Base-by-base conservation (phyloP, 169 alveolate species). In the Theileria parva region DNA sequence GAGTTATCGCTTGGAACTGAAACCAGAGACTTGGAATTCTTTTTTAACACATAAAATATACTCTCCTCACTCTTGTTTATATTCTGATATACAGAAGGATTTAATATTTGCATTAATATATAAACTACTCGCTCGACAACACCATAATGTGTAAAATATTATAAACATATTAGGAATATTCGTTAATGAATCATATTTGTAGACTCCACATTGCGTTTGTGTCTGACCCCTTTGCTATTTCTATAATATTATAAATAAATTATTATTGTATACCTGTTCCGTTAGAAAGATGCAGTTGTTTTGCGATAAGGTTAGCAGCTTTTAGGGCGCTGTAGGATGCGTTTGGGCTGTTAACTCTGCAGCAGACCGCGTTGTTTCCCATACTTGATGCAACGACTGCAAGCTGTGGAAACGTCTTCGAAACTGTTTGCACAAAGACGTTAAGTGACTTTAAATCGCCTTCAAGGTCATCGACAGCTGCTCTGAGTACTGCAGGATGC, bases 181-280 rank as follows among this genome's bases (percentile, higher is more conserved):
- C 7, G 4, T 21, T 21, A 55, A 55, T 11, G 3, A 21, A 48
- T 55, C 12, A 55, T 21, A 55, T 55, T 55, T 74, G 74, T 37
- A 74, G 50, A 61, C 65, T 81, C 88, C 88, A 81, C 64, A 77
- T 68, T n/a, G 88, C 83, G 39, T 76, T 81, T 21, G 88, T 81
- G 3, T 34, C 64, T 21, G 88, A 74, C 5, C 88, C 88, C 15
- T 77, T 21, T 2, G 88, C 88, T 23, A 70, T 9, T 9, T 50
- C 87, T 79, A 71, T 25, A 23, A 15, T 19, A 19, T 11, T 48
- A 72, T 28, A 68, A 61, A 32, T 27, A 8, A 2, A 9, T 21
- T 17, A 13, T 64, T 64, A 11, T 3, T 34, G 4, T 4, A 55
- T 55, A 55, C 64, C 64, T 55, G 64, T 21, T 4, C 64, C 64